Base-by-base conservation (phyloP, 2,329 filamentous ascomycete genomes). In the Microdochium paspali region DNA sequence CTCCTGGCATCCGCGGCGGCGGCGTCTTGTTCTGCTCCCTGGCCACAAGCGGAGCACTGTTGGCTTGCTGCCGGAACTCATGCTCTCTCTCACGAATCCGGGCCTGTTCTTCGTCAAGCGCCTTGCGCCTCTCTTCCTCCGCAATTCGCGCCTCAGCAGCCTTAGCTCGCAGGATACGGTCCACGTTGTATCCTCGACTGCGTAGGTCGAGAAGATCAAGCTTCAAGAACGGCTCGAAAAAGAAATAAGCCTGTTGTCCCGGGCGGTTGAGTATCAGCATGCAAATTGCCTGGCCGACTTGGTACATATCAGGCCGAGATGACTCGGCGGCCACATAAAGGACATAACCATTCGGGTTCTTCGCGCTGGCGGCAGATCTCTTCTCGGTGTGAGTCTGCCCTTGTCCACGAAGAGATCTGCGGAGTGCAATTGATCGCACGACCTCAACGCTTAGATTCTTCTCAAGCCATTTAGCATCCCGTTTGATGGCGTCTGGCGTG, bases 161-260 rank as follows among this genome's bases (percentile, higher is more conserved):
- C 68, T 94, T 94, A 47, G 85, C 85, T 31, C 88, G 81, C 21
- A 98, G 74, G 52, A 98, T 97, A 45, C 93, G 85, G 59, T 96
- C 89, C 32, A 98, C 93, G 55, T 98, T 97, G 72, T 96, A 97
- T 2, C 93, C 93, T 53, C 93, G 88, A 50, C 83, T 82, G 57
- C 88, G 84, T 35, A 98, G 70, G 46, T 90, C 84, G 44, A 86
- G 78, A 23, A 98, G 73, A 56, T 91, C 88, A 9, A 93, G 82
- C 49, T 87, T 91, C 31, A 98, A 70, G 52, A 98, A 85, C 46
- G 89, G 90, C 66, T 97, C 93, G 48, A 98, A 81, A 47, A 93
- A 91, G 48, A 96, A 77, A 47, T 88, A 89, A 2, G 91, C 90
- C 60, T 94, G 87, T 58, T 95, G 87, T 53, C 87, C 91, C 7